These are phyloP conservation scores for Parietichytrium sp. DNA, from an alignment of 108 stramenopile genomes.

Conservation along the genomic window DNA sequence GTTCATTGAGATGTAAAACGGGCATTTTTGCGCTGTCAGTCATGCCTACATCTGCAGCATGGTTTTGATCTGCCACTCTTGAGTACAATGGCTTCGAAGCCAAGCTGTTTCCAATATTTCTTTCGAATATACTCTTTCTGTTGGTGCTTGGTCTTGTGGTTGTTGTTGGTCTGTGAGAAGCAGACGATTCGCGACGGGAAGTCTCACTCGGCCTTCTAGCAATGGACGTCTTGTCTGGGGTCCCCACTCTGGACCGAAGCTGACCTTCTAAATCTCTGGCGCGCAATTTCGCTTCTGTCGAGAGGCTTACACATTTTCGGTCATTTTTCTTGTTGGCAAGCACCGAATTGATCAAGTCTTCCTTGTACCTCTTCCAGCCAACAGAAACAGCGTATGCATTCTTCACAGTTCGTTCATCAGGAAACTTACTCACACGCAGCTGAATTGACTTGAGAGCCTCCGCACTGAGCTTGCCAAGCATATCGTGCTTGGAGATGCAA, in stretches of 20 bases:
- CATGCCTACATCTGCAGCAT: neutral
- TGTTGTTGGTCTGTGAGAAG: no score
- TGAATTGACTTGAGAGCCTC: neutral
- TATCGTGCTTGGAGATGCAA: slow-evolving; percentile 32
- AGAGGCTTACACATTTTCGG: neutral
- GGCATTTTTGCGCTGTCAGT: no score
- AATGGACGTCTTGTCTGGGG: neutral
- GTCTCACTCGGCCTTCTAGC: neutral
- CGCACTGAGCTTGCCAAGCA: neutral
- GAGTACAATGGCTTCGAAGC: no score
- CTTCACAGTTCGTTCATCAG: neutral
- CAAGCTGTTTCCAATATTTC: no score
- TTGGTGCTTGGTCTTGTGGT: no score
- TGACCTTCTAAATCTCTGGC: neutral
- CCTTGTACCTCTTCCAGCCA: neutral
- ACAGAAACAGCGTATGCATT: neutral
- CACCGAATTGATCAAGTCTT: neutral
- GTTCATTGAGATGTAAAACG: neutral
- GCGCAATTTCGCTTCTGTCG: neutral
- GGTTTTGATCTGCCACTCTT: neutral
- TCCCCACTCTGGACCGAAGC: neutral
- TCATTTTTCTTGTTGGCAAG: neutral
- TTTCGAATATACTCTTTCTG: no score
- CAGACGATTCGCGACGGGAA: neutral
- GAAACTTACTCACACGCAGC: neutral